phyloP scores from a whole-genome alignment of 257 asterid genomes.

The Solanum corneliomulleri region DNA sequence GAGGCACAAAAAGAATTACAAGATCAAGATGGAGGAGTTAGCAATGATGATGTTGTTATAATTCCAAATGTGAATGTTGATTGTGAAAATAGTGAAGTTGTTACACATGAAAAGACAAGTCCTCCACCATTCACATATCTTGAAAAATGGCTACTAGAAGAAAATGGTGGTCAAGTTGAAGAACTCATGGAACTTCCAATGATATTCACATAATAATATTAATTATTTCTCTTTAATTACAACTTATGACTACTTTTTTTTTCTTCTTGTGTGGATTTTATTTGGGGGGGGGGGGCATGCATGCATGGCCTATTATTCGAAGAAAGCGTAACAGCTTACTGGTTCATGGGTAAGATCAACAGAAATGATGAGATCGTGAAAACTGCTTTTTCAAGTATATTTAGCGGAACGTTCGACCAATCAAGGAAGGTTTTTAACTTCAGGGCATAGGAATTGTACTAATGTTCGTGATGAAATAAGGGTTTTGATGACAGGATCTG shows the following conservation, averaged over 20 bases:
- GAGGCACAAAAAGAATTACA: background rate
- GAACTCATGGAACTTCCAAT: constrained; percentile 57
- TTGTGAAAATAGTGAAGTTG: constrained; percentile 32
- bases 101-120: constrained; percentile 14
- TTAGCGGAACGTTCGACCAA: background rate
- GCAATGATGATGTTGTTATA: background rate
- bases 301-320: background rate
- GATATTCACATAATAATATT: constrained; percentile 26
- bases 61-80: background rate
- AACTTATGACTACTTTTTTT: background rate
- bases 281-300: background rate
- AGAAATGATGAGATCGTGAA: background rate
- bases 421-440: background rate
- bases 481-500: background rate
- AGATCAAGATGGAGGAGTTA: background rate
- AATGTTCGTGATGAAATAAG: background rate
- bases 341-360: background rate
- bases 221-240: background rate
- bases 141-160: constrained; percentile 88
- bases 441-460: background rate
- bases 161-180: constrained; percentile 54
- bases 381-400: background rate
- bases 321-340: background rate
- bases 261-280: background rate
- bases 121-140: constrained; percentile 62